Evolutionary conservation across 2,329 filamentous ascomycete genomes (phyloP).

Genomic region (Monilinia polystroma): DNA sequence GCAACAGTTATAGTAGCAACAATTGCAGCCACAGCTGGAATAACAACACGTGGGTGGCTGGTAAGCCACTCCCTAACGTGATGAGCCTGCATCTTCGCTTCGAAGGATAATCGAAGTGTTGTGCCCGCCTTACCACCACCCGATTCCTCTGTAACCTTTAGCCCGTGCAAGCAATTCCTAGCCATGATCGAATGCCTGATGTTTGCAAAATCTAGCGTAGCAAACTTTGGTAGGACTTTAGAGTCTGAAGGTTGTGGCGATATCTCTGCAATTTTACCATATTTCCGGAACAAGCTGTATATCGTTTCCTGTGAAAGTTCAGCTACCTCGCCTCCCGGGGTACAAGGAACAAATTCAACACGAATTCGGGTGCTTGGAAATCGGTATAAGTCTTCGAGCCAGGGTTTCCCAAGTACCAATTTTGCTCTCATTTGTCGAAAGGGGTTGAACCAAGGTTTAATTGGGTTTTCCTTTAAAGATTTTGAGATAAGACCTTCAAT

Average conservation of each 20-base stretch:
- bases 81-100: conserved; percentile 72
- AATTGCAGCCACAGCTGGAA: conserved; percentile 78
- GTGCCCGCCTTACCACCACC: conserved; percentile 78
- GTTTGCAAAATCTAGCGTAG: conserved; percentile 72
- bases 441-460: conserved; percentile 89
- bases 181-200: conserved; percentile 44
- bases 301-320: conserved; percentile 84
- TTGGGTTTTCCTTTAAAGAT: conserved; percentile 65
- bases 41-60: conserved; percentile 74
- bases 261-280: conserved; percentile 89
- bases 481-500: conserved; percentile 59
- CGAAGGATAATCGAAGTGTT: conserved; percentile 77
- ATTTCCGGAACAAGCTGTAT: conserved; percentile 83
- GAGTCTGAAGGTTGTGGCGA: conserved; percentile 79
- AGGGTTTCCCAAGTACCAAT: conserved; percentile 79
- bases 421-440: conserved; percentile 68
- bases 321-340: conserved; percentile 66
- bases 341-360: conserved; percentile 79
- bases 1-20: conserved; percentile 80
- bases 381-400: conserved; percentile 89
- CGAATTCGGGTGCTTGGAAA: conserved; percentile 74
- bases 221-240: conserved; percentile 78
- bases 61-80: conserved; percentile 86
- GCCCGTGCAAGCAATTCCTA: conserved; percentile 76
- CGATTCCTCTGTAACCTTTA: conserved; percentile 63